Base-by-base conservation (phyloP, 805 yeast genomes). In the Hanseniaspora taiwanica region DNA sequence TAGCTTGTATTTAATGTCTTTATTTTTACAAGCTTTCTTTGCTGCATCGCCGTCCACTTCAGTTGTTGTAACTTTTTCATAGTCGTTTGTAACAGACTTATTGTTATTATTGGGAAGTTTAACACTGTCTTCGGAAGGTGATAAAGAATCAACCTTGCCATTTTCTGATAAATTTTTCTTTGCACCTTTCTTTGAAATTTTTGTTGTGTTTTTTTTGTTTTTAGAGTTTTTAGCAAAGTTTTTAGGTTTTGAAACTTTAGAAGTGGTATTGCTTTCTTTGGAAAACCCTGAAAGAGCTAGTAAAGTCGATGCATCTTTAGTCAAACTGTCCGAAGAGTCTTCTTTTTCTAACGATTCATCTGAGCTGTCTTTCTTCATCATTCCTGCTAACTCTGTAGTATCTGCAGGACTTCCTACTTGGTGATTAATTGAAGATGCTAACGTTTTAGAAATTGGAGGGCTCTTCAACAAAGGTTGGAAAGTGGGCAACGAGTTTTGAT, bases 1-100 rank as follows among this genome's bases (percentile, higher is more conserved):
- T 6, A 60, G 44, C 42, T 58, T 60, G 39, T 60, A 60, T 36
- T 60, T 60, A 39, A 60, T 54, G 27, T 47, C 50, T 19, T 49
- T 49, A 37, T 55, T 54, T 10, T 57, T 57, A 2, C 55, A 52
- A 17, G 44, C 19, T 32, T 18, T 20, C 5, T 12, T 10, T 5
- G 10, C 36, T 18, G 33, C 13, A 10, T 16, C 33, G 14, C 44
- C 36, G 16, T 40, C 18, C 10, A 33, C 32, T 6, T 31, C 12
- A 9, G 39, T 24, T 19, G 24, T 8, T 14, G 19, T 17, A 35
- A 18, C 17, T 27, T 36, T 27, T 25, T 38, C 17, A 14, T n/a
- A 12, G 27, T 16, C 20, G 14, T 39, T 24, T 6, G 24, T 27
- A n/a, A 23, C 18, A 25, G 3, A n/a, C 6, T 29, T 5, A 23